Conservation (phyloP, 768 basidiomycete species). For the Pisolithus sp. region DNA sequence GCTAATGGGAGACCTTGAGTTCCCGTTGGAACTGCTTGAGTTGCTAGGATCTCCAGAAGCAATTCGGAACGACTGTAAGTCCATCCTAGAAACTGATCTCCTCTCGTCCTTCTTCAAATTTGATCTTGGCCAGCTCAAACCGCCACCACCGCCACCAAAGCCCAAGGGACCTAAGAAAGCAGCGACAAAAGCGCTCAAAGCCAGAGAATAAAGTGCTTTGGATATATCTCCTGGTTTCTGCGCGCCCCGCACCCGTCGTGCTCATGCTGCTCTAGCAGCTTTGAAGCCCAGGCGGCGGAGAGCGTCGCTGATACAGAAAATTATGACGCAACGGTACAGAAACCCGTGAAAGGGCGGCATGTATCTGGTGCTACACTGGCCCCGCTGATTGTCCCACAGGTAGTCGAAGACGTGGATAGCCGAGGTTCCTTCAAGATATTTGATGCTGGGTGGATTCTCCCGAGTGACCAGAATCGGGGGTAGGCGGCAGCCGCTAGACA, state of each 20-base stretch:
- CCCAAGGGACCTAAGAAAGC: slow-evolving; percentile 39
- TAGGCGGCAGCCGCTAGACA: slow-evolving; percentile 44
- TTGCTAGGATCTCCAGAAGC: slow-evolving; percentile 46
- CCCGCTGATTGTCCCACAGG: slow-evolving; percentile 39
- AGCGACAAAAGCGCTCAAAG: slow-evolving; percentile 14
- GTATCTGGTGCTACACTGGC: slow-evolving; percentile 12
- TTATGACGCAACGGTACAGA: slow-evolving; percentile 15
- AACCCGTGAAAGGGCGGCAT: slow-evolving; percentile 20
- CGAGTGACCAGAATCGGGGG: slow-evolving; percentile 64
- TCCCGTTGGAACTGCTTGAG: slow-evolving; percentile 49
- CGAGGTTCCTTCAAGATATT: slow-evolving; percentile 74
- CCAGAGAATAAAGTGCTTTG: slow-evolving; percentile 19
- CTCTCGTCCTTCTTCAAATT: slow-evolving; percentile 63
- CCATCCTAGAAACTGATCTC: slow-evolving; percentile 52
- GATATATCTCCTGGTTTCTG: slow-evolving; percentile 41
- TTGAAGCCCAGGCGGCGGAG: slow-evolving; percentile 34
- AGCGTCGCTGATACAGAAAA: slow-evolving; percentile 8
- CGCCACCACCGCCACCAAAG: slow-evolving; percentile 48
- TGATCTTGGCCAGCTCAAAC: slow-evolving; percentile 57
- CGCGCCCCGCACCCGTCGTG: slow-evolving; percentile 45
- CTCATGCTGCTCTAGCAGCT: slow-evolving; percentile 35
- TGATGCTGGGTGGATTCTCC: slow-evolving; percentile 84
- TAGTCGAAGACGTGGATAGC: slow-evolving; percentile 68
- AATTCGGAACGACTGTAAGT: slow-evolving; percentile 47
- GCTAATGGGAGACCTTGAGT: slow-evolving; percentile 67